Base-by-base conservation (phyloP, 2,329 filamentous ascomycete genomes). In the Gnomoniopsis smithogilvyi region DNA sequence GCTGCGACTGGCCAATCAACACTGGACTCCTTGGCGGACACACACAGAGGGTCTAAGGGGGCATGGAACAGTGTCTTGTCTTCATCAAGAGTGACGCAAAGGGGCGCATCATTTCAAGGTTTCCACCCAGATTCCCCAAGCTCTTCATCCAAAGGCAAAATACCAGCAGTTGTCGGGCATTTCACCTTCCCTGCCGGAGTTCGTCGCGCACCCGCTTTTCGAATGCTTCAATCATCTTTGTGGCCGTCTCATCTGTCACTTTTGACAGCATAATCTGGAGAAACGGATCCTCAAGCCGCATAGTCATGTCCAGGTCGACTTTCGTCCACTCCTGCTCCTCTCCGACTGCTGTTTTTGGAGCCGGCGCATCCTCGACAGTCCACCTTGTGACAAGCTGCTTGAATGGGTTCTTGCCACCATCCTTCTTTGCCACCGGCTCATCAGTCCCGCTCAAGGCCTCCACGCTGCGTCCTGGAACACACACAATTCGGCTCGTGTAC, bases 141-240 rank as follows among this genome's bases (percentile, higher is more conserved):
- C 34, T 36, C 34, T 36, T 14, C 34, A 36, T 14, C 34, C 41
- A 19, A 10, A 17, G 14, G 41, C 8, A 17, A 19, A 21, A 19
- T 19, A 7, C 43, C 19, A 22, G 19, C 17, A 46, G 43, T 46
- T n/a, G 8, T 46, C 15, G 1, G 10, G 21, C 14, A n/a, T 24
- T 48, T 62, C 45, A 60, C 33, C 30, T 26, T n/a, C 33, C 15
- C 19, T 38, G 21, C n/a, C 74, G 76, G 66, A 83, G 72, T 51
- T 91, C 70, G 67, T 83, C 77, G 69, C 78, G 78, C 6, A 95
- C 92, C 68, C 90, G 82, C 73, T 85, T 84, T 77, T 97, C 93
- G 77, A 99, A 99, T 1, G 95, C 94, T 72, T 91, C 87, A 64
- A 98, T 90, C 92, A 99, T 96, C 64, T 90, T 80, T 3, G 86